phyloP scores from a whole-genome alignment of 192 early-diverging fungal species.

The Cladochytrium replicatum region DNA sequence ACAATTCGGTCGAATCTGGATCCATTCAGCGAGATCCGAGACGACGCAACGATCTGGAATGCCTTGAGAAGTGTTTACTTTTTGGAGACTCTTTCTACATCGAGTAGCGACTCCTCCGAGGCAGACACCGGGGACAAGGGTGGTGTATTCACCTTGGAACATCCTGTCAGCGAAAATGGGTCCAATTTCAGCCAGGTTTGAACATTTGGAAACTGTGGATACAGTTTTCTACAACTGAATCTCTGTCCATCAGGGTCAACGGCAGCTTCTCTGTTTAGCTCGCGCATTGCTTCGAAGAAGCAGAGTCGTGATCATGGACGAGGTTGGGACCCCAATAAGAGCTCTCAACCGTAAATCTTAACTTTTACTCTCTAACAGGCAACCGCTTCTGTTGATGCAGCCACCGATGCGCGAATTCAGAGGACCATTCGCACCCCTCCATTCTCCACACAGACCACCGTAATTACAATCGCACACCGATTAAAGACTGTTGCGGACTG shows the following conservation, averaged over 20 bases:
- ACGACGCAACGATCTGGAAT: slow-evolving; percentile 54
- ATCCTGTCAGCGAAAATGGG: slow-evolving; percentile 28
- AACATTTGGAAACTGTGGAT: slow-evolving; percentile 45
- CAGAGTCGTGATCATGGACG: slow-evolving; percentile 25
- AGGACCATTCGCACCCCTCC: slow-evolving; percentile 59
- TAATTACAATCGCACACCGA: slow-evolving; percentile 68
- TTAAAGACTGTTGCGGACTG: slow-evolving; percentile 35
- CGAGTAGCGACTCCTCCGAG: too few species aligned
- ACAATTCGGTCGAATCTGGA: slow-evolving; percentile 15
- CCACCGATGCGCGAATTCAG: slow-evolving; percentile 56
- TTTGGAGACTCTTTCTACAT: slow-evolving; percentile 26
- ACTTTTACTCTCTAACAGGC: slow-evolving; percentile 46
- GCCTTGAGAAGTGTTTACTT: slow-evolving; percentile 57
- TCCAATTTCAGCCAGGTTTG: slow-evolving; percentile 37
- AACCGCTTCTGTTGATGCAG: slow-evolving; percentile 41
- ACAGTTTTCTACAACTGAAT: slow-evolving; percentile 55
- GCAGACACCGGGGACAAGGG: too few species aligned
- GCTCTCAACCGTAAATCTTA: slow-evolving; percentile 5
- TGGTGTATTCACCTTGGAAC: too few species aligned
- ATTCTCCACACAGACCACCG: slow-evolving; percentile 51
- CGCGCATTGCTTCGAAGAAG: slow-evolving; percentile 14
- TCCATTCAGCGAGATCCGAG: too few species aligned
- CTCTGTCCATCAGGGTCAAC: slow-evolving; percentile 61
- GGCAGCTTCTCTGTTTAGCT: slow-evolving; percentile 26
- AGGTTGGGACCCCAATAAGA: too few species aligned